A percentile compares a stretch with the other conserved stretches of the same genome.
Evolutionary conservation across 805 yeast species (phyloP).

Genomic region (Grigorovia yakushimaensis): DNA sequence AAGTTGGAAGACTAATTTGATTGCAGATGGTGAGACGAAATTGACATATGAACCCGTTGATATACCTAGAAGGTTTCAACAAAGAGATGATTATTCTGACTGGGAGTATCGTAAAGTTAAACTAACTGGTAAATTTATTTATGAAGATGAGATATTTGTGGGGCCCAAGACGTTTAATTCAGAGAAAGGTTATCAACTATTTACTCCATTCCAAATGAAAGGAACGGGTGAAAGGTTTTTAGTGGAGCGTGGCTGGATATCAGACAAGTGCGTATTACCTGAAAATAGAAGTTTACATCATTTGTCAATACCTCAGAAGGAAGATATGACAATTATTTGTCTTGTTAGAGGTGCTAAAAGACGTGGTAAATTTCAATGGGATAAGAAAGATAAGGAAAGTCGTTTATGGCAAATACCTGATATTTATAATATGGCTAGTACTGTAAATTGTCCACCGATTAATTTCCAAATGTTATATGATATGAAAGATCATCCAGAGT

Average conservation of each 20-base stretch:
- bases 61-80: slow-evolving; percentile 57
- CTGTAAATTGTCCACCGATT: slow-evolving; percentile 58
- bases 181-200: slow-evolving; percentile 63
- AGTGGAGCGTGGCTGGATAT: slow-evolving; percentile 88
- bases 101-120: slow-evolving; percentile 76
- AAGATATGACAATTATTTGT: slow-evolving; percentile 59
- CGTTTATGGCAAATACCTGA: slow-evolving; percentile 74
- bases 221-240: slow-evolving; percentile 54
- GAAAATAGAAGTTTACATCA: slow-evolving; percentile 48
- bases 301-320: slow-evolving; percentile 55
- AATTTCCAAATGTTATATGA: slow-evolving; percentile 69
- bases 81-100: slow-evolving; percentile 54
- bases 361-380: slow-evolving; percentile 58
- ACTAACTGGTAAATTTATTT: slow-evolving; percentile 71
- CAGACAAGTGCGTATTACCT: slow-evolving; percentile 57
- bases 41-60: slow-evolving; percentile 63
- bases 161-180: slow-evolving; percentile 80
- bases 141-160: slow-evolving; percentile 78
- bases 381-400: slow-evolving; percentile 55
- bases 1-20: slow-evolving; percentile 78
- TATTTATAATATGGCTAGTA: slow-evolving; percentile 59
- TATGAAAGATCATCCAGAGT: slow-evolving; percentile 43
- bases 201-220: slow-evolving; percentile 71
- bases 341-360: slow-evolving; percentile 59
- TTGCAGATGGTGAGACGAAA: slow-evolving; percentile 75